Percentiles rank a stretch among this genome's conserved stretches.
phyloP scores from a whole-genome alignment of 2,329 filamentous ascomycete genomes.

The Cyanodermella asteris region DNA sequence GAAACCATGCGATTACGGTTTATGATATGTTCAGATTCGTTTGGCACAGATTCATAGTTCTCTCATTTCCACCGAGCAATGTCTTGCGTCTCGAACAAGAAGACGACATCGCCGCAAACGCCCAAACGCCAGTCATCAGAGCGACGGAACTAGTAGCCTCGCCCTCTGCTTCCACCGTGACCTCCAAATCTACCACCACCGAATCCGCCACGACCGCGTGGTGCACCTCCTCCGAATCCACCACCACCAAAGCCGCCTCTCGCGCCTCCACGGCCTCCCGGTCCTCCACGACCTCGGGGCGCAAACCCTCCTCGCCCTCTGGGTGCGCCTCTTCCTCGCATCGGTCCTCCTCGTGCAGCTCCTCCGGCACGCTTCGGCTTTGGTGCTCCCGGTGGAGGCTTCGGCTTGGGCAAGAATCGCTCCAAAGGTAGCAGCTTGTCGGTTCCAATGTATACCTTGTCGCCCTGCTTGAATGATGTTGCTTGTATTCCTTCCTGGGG shows the following conservation, averaged over 20 bases:
- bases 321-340: conserved; percentile 18
- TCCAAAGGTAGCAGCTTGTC: conserved; percentile 92
- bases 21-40: too few species aligned
- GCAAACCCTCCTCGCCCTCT: conserved; percentile 20
- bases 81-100: too few species aligned
- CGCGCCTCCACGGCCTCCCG: conserved; percentile 31
- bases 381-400: conserved; percentile 42
- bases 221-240: conserved; percentile 14
- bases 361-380: conserved; percentile 52
- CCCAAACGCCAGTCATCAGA: conserved; percentile 5
- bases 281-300: conserved; percentile 24
- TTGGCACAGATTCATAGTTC: too few species aligned
- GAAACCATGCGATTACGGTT: too few species aligned
- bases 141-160: conserved; percentile 6
- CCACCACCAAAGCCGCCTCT: conserved; percentile 18
- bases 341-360: conserved; percentile 15
- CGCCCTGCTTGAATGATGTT: conserved; percentile 79
- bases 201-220: conserved; percentile 22
- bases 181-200: conserved; percentile 17
- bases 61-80: too few species aligned
- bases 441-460: conserved; percentile 89
- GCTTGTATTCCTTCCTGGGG: conserved; percentile 91
- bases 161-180: conserved; percentile 18
- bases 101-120: too few species aligned
- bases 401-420: conserved; percentile 84